Evolutionary conservation across 1,139 yeast species (phyloP), one percentile per base, ranked within the genome.

Genomic region (Nakaseomyces bracarensis): DNA sequence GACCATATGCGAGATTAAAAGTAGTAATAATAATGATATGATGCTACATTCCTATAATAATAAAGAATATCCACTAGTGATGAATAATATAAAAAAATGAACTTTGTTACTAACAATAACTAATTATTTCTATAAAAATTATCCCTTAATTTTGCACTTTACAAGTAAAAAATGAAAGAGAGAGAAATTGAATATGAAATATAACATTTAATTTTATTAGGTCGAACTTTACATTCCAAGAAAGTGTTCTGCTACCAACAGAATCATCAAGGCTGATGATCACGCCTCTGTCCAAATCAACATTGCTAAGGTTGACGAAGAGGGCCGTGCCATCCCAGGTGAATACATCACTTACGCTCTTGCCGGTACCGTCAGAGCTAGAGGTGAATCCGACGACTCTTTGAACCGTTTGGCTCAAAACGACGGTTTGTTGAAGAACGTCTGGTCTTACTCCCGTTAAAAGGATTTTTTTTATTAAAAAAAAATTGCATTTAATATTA

Each of bases 141-240:
- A n/a, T n/a, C n/a, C n/a, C n/a, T n/a, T n/a, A n/a, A n/a, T n/a
- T n/a, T n/a, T n/a, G n/a, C n/a, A n/a, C n/a, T n/a, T n/a, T n/a
- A n/a, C n/a, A n/a, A n/a, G n/a, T n/a, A 22, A 22, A 22, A 7
- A 22, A 22, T 7, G 25, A 22, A 22, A 22, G 25, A 22, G 10
- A 10, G 10, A 22, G 25, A 7, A 22, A 22, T 22, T 22, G n/a
- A n/a, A n/a, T n/a, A n/a, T n/a, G n/a, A n/a, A n/a, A n/a, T n/a
- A n/a, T n/a, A n/a, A n/a, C n/a, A n/a, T n/a, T n/a, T n/a, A n/a
- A n/a, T 29, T 14, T 11, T 20, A 6, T 8, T 64, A 86, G 96
- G 96, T 91, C 75, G 99, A 93, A 82, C 89, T 91, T 75, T 91
- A 91, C 95, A 95, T 91, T 75, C 99, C 99, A 80, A 86, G 98